Evolutionary conservation across 2,329 filamentous ascomycete genomes (phyloP), one percentile per base, ranked within the genome.

Genomic region (Cadophora luteo-olivacea): DNA sequence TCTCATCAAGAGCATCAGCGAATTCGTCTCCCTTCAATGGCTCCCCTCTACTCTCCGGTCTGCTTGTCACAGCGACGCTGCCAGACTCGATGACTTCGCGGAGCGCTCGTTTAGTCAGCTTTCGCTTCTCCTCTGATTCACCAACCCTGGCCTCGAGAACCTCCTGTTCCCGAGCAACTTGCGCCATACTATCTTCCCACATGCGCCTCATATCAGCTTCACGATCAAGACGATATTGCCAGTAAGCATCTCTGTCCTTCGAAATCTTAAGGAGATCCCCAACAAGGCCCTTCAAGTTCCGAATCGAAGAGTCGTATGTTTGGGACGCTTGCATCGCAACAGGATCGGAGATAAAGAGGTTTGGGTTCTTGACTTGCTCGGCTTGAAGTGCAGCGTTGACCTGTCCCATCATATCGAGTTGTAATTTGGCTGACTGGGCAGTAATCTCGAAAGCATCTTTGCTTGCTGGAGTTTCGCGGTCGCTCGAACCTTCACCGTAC

Each of bases 181-280:
- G 90, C 11, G 96, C 94, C 96, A 99, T 97, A 80, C 94, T 98
- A 76, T 99, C 96, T 81, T 99, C 96, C 96, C 96, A 99, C 89
- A 99, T 92, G 69, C 92, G 91, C 48, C 96, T 89, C 81, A 98
- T 91, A 78, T 97, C 93, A 54, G 91, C 90, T 81, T 99, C 96
- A 65, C 94, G 91, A 74, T 97, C 94, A 51, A 99, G 84, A 16
- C 94, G 90, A 78, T 97, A 97, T 79, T 98, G 95, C 96, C 96
- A 99, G 79, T 97, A 97, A 0, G 93, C 90, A 80, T 99, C 96
- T 63, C 97, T 91, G 77, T 99, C 96, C 75, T 92, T 91, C 9
- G 94, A 95, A 76, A 99, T 98, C 62, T 94, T 93, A 58, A 97
- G 84, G 9, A 99, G 84, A 78, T 97, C 94, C 24, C 92, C 91